These are phyloP conservation scores for Aureobasidium sp. DNA, from an alignment of 2,329 filamentous ascomycete species.

Conservation along the genomic window DNA sequence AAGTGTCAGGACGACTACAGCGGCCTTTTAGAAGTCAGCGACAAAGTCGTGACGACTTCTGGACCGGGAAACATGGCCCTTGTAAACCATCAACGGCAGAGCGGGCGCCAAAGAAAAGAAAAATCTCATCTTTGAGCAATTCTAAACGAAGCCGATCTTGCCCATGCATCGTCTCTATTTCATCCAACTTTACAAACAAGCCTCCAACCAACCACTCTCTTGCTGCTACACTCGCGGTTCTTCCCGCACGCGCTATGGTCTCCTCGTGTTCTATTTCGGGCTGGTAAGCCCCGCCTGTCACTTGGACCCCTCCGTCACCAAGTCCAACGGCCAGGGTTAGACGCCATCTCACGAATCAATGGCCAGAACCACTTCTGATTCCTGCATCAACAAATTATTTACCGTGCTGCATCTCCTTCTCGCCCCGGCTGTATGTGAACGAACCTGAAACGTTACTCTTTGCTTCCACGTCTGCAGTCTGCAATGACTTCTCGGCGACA, in stretches of 20 bases:
- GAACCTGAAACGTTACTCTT: not conserved
- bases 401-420: constrained; percentile 6
- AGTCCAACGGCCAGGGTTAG: constrained; percentile 6
- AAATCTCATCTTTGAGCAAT: not conserved
- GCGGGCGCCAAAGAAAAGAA: constrained; percentile 7
- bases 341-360: constrained; percentile 7
- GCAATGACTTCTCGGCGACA: not conserved
- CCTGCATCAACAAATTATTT: constrained; percentile 1
- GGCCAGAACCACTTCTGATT: constrained; percentile 7
- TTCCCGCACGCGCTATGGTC: constrained; percentile 1
- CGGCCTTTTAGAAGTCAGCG: not conserved
- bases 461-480: not conserved
- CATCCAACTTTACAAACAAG: not conserved
- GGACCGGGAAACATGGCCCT: constrained; percentile 5
- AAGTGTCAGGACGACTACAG: not conserved
- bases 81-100: constrained; percentile 5
- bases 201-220: constrained; percentile 5
- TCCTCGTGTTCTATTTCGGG: constrained; percentile 11
- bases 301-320: not conserved
- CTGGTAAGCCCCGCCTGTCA: constrained; percentile 2
- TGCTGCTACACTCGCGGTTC: constrained; percentile 1
- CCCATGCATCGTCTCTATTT: constrained; percentile 7
- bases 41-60: not conserved
- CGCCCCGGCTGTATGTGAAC: not conserved
- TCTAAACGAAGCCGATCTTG: constrained; percentile 14